Evolutionary conservation across 2,329 filamentous ascomycete genomes (phyloP).

Genomic region (Teratosphaeria epicoccoides): DNA sequence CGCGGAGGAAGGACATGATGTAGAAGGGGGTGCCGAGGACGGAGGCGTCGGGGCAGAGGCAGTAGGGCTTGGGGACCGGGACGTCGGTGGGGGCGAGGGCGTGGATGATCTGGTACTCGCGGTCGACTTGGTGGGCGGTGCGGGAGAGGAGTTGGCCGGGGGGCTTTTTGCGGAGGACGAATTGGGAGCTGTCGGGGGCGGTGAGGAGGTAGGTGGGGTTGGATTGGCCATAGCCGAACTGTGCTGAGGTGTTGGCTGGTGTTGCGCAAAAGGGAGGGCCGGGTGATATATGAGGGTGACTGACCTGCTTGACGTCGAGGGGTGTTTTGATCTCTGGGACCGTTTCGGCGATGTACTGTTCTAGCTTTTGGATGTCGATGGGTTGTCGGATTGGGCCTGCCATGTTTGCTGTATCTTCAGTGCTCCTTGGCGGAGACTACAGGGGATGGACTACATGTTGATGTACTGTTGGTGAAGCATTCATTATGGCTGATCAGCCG

Average conservation of each 20-base stretch:
- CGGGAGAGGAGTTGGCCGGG: slow-evolving; percentile 88
- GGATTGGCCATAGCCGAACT: slow-evolving; percentile 96
- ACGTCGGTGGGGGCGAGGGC: slow-evolving; percentile 72
- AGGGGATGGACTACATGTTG: not conserved
- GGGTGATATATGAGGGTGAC: no score
- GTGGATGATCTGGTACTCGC: slow-evolving; percentile 83
- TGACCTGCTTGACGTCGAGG: slow-evolving; percentile 78
- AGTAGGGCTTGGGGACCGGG: slow-evolving; percentile 72
- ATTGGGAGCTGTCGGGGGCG: slow-evolving; percentile 56
- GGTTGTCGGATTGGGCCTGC: slow-evolving; percentile 82
- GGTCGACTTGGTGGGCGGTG: slow-evolving; percentile 91
- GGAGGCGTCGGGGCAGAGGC: slow-evolving; percentile 70
- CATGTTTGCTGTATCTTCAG: slow-evolving; percentile 41
- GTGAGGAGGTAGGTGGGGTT: slow-evolving; percentile 95
- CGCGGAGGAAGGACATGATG: slow-evolving; percentile 91
- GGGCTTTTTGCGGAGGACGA: slow-evolving; percentile 94
- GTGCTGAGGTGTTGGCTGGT: slow-evolving; percentile 3
- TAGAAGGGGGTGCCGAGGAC: slow-evolving; percentile 90
- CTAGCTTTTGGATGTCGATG: slow-evolving; percentile 70
- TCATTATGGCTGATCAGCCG: not conserved
- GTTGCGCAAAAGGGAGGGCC: no score
- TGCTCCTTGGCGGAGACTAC: slow-evolving; percentile 1
- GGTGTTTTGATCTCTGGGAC: slow-evolving; percentile 79
- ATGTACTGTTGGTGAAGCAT: not conserved
- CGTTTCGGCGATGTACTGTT: slow-evolving; percentile 64